These are phyloP conservation scores for Desmodesmus armatus DNA, from an alignment of 139 green algal genomes.

Conservation along the genomic window DNA sequence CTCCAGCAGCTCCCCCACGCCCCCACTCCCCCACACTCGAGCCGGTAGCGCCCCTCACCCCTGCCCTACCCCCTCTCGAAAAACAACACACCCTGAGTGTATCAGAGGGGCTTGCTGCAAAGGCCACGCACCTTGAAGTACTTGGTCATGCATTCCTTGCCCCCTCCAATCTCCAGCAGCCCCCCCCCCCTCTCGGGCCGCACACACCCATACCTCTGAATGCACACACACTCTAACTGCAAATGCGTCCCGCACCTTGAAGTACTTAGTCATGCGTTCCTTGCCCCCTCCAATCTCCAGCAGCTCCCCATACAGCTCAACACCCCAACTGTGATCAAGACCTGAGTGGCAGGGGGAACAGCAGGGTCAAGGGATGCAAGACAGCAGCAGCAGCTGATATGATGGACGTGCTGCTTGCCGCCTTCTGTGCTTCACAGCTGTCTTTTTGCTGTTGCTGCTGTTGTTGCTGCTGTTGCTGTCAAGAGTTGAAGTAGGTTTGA, in stretches of 20 bases:
- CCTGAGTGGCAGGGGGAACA: slow-evolving; percentile 51
- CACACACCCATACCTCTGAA: slow-evolving; percentile 87
- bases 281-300: slow-evolving; percentile 98
- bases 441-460: no score
- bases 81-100: no score
- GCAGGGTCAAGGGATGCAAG: background rate
- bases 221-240: background rate
- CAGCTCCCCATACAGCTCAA: slow-evolving; percentile 95
- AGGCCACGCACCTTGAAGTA: slow-evolving; percentile 81
- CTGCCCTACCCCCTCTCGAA: no score
- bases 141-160: slow-evolving; percentile 98
- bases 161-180: slow-evolving; percentile 95
- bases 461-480: no score
- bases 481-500: no score
- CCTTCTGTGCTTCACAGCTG: no score
- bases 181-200: no score
- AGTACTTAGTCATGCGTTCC: slow-evolving; percentile 98
- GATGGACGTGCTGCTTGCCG: no score
- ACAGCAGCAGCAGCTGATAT: slow-evolving; percentile 1
- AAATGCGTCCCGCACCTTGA: slow-evolving; percentile 60
- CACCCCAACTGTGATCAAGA: slow-evolving; percentile 85
- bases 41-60: no score
- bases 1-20: slow-evolving; percentile 93
- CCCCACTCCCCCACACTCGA: no score
- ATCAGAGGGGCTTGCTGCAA: no score